Base-by-base conservation (phyloP, 2,329 filamentous ascomycete genomes). In the Beauveria australis region DNA sequence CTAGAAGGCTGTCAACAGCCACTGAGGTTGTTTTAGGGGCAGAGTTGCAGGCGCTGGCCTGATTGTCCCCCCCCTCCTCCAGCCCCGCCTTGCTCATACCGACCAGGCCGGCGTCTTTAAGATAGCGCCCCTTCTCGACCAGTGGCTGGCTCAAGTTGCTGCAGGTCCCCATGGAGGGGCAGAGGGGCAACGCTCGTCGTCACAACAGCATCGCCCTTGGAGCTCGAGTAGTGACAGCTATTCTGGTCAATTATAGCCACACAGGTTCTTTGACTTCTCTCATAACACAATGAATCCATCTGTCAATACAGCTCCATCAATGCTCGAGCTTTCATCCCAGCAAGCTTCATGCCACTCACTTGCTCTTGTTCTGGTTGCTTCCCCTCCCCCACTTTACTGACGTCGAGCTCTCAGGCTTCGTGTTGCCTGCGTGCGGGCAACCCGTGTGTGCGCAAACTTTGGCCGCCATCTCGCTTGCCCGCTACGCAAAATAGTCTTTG, bases 321-420 rank as follows among this genome's bases (percentile, higher is more conserved):
- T 24, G 22, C 37, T 51, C 55, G 24, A 40, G 24, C n/a, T 24
- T 58, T 24, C 37, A 3, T 48, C 22, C 30, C n/a, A 26, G 10
- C 43, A 22, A 37, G n/a, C 41, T 40, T 37, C 30, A 57, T 48
- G 10, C 30, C 46, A 16, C 41, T 16, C 19, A 49, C 49, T 30
- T 46, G 19, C 44, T 19, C 26, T 57, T 5, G 7, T 53, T 59
- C 56, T 59, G 48, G 56, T n/a, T 53, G 48, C 48, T 59, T 40
- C 44, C 26, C 48, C 26, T 46, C 56, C 56, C 56, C 56, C 56
- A 59, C 56, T 59, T 59, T 59, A 59, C 48, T 59, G 56, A 59
- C 48, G 56, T 59, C 48, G 26, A 37, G 30, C 40, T 37, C 30
- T 43, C 22, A 18, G 33, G 56, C 47, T 59, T 40, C 30, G 54